Percentiles rank a stretch among this genome's conserved stretches.
phyloP scores from a whole-genome alignment of 2,329 filamentous ascomycete genomes.

The Pochonia chlamydosporia region DNA sequence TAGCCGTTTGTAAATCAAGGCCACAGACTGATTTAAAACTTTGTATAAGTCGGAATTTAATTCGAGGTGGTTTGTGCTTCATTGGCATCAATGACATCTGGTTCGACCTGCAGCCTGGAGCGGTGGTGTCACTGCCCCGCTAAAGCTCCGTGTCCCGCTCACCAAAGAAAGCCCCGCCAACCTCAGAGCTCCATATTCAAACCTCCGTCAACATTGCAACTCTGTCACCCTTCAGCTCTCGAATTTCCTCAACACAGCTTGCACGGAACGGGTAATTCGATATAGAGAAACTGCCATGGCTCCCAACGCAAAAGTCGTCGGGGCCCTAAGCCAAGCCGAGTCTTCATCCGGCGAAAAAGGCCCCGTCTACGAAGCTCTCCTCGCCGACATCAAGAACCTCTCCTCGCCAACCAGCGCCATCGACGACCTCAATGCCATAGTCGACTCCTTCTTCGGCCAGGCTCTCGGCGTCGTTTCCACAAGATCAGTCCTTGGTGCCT shows the following conservation, averaged over 20 bases:
- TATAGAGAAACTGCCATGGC: slow-evolving; percentile 23
- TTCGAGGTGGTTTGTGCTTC: no score
- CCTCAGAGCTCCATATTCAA: slow-evolving; percentile 11
- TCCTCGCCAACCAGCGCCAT: slow-evolving; percentile 32
- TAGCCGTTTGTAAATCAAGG: no score
- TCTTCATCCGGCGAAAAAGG: slow-evolving; percentile 33
- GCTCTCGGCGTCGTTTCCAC: slow-evolving; percentile 71
- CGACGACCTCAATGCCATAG: slow-evolving; percentile 61
- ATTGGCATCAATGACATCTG: no score
- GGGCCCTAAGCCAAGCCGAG: slow-evolving; percentile 37
- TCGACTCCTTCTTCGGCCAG: slow-evolving; percentile 61
- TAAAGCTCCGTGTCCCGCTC: neutral
- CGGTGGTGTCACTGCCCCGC: slow-evolving; percentile 1
- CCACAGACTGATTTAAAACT: no score
- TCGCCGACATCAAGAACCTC: slow-evolving; percentile 35
- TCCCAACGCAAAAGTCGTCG: slow-evolving; percentile 32
- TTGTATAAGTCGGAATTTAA: no score
- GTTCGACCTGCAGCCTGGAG: no score
- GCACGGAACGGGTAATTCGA: neutral
- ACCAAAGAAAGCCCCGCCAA: no score
- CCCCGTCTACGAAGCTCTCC: slow-evolving; percentile 40
- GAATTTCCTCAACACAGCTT: neutral
- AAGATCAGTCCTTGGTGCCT: slow-evolving; percentile 61
- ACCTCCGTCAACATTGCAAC: no score
- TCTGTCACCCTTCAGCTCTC: no score